Base-by-base conservation (phyloP, 2,329 filamentous ascomycete species). In the Triangularia setosa region DNA sequence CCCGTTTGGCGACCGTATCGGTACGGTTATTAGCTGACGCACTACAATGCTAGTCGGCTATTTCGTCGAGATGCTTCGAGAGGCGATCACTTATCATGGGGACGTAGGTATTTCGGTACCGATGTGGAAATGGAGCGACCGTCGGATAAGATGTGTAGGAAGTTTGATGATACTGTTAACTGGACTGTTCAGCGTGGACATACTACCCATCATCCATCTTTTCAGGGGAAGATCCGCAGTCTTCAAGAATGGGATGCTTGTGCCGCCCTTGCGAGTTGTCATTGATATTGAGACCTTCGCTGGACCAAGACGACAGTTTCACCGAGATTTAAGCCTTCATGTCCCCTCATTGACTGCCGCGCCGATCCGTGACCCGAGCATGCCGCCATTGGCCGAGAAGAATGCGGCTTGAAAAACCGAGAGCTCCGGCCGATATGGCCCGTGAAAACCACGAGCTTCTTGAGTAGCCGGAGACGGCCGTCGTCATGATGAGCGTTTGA, bases 1-100 rank as follows among this genome's bases (percentile, higher is more conserved):
- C 5, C 5, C 30, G 6, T 11, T 35, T 3, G 11, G 12, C 30
- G 30, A 14, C 8, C 5, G 30, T 4, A 6, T 14, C 11, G 3
- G 30, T 6, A 35, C 4, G 8, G 4, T 4, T 28, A 28, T 8
- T 28, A 8, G 27, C 30, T 33, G 30, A 9, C 30, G 9, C 11
- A 33, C 9, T 1, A 12, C 30, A 1, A 12, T 33, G 30, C 14
- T 33, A 33, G 30, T 33, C 3, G 81, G 85, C 71, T 82, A 84
- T 70, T 85, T 83, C 73, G 79, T 84, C 65, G 83, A 85, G 68
- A 79, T 83, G 4, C 72, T 86, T 44, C 73, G 83, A 6, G 76
- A 81, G 67, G 83, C 81, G 54, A 75, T 84, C 55, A 83, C 85
- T 79, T 86, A 83, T 70, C 81, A 85, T 68, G 78, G 79, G 54